Evolutionary conservation across 2,329 filamentous ascomycete genomes (phyloP).

Genomic region (Beauveria rudraprayagi): DNA sequence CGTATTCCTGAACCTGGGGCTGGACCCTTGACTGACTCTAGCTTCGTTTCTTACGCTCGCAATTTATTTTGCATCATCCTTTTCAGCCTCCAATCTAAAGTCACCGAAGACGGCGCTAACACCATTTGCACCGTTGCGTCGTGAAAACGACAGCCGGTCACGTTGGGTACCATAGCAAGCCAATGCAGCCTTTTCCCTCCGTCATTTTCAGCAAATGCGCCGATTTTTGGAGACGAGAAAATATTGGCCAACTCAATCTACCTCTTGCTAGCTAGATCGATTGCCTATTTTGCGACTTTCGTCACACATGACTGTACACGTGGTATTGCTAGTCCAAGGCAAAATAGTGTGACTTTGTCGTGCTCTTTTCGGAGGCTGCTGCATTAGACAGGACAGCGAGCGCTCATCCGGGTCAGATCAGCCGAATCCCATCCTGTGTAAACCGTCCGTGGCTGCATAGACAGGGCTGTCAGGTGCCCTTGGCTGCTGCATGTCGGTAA

Average conservation of each 20-base stretch:
- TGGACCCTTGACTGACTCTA: too few species aligned
- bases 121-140: background rate
- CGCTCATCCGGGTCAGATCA: background rate
- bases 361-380: background rate
- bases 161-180: too few species aligned
- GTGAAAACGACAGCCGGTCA: background rate
- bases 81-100: background rate
- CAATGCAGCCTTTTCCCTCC: background rate
- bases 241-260: background rate
- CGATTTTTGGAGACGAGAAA: too few species aligned
- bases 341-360: background rate
- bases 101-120: background rate
- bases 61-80: too few species aligned
- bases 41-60: too few species aligned
- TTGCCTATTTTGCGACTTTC: background rate
- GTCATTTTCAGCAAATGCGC: background rate
- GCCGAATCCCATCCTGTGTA: background rate
- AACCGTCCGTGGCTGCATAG: background rate
- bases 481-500: background rate
- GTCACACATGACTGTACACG: background rate
- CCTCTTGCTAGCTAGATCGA: background rate
- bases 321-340: background rate
- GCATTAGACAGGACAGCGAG: background rate
- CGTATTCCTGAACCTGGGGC: too few species aligned
- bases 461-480: background rate